Evolutionary conservation across 2,329 filamentous ascomycete species (phyloP), one percentile per base, ranked within the genome.

Genomic region (Penicillium sclerotiorum): DNA sequence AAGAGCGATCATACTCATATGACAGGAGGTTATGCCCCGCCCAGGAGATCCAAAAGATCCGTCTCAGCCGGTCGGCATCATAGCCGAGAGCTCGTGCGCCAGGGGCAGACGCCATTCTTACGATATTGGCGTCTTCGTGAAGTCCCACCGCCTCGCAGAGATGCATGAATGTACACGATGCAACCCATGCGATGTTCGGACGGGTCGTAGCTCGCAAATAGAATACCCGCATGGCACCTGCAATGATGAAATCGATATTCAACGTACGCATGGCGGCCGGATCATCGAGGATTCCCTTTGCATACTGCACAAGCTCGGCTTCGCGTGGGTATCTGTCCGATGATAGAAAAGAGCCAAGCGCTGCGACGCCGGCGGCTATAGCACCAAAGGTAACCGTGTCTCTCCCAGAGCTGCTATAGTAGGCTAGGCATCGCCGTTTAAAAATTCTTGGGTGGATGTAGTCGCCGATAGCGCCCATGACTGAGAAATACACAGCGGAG

Each of bases 31-130:
- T 45, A 50, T 68, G 65, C 7, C 55, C 66, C 4, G 65, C 63
- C 66, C 66, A 68, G 2, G 60, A 57, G 47, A 67, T 54, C 66
- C 64, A 68, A 38, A 68, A 68, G n/a, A 68, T 68, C 15, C 65
- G 41, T 40, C 63, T 58, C 43, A 67, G 52, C 2, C 64, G 61
- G 41, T 68, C 66, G 2, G 55, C 58, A 56, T 68, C 64, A 57
- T 67, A 53, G 17, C 66, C 65, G 42, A 55, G 13, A 4, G 15
- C 37, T 22, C 49, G 56, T n/a, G 60, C 54, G n/a, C 54, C 49
- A 2, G 63, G 48, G 8, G 52, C 27, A 1, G 62, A 64, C 18
- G 63, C 60, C 11, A 68, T 63, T 17, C 52, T 61, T n/a, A 57
- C 53, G 20, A 67, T 63, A 25, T 55, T 67, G 15, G 50, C 62